These are phyloP conservation scores for Wickerhamiella kazuoi DNA, from an alignment of 805 yeast species.

Conservation along the genomic window DNA sequence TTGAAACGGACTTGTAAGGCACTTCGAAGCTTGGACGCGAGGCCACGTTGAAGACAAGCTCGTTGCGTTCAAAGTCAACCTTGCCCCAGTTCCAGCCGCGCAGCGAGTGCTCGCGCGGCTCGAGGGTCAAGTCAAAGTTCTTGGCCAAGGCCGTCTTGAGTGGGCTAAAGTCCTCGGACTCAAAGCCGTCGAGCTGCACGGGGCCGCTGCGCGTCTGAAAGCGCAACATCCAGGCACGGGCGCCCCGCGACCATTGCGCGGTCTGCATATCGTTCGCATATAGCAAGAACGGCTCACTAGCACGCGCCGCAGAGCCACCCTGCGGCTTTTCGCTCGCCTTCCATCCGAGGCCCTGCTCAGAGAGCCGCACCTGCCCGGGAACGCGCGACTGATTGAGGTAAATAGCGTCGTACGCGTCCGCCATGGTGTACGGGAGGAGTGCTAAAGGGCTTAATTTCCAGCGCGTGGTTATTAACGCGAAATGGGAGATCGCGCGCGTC, in stretches of 20 bases:
- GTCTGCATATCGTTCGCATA: slow-evolving; percentile 73
- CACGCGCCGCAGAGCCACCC: slow-evolving; percentile 30
- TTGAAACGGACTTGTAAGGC: slow-evolving; percentile 63
- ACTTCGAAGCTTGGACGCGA: slow-evolving; percentile 84
- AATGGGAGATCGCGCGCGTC: no score
- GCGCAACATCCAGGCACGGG: slow-evolving; percentile 77
- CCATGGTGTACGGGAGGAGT: no score
- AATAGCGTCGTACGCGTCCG: slow-evolving; percentile 68
- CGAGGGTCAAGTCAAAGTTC: slow-evolving; percentile 54
- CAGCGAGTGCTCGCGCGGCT: slow-evolving; percentile 74
- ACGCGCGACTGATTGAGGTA: slow-evolving; percentile 71
- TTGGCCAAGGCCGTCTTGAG: slow-evolving; percentile 71
- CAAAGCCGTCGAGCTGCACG: slow-evolving; percentile 81
- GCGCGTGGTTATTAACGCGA: no score
- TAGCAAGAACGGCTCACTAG: slow-evolving; percentile 60
- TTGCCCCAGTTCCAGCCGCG: slow-evolving; percentile 99
- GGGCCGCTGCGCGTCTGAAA: slow-evolving; percentile 85
- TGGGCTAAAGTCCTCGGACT: slow-evolving; percentile 55
- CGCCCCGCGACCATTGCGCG: slow-evolving; percentile 82
- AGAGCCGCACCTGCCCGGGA: slow-evolving; percentile 82
- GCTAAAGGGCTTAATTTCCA: no score
- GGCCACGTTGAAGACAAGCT: slow-evolving; percentile 66
- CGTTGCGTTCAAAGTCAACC: slow-evolving; percentile 80
- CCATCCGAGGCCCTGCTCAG: slow-evolving; percentile 98
- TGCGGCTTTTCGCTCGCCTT: slow-evolving; percentile 37